Percentiles rank a stretch among this genome's conserved stretches.
These are phyloP conservation scores for Sclerotiophoma versabilis DNA, from an alignment of 2,329 filamentous ascomycete genomes.

Conservation along the genomic window DNA sequence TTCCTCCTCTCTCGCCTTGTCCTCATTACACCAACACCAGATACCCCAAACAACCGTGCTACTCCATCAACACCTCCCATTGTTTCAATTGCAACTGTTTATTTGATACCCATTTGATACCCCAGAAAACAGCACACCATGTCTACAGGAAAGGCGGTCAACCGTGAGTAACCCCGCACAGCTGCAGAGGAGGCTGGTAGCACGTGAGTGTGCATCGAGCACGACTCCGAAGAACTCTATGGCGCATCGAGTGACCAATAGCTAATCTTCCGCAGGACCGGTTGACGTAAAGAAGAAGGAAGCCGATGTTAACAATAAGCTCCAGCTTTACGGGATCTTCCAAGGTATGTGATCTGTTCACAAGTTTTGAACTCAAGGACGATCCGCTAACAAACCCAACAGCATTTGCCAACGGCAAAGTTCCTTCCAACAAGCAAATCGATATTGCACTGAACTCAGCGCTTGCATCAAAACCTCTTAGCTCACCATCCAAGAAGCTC, in stretches of 20 bases:
- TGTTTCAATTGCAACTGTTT: slow-evolving; percentile 34
- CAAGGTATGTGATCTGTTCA: slow-evolving; percentile 57
- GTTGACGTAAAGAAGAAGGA: slow-evolving; percentile 79
- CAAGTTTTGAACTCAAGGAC: not conserved
- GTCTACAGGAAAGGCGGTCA: slow-evolving; percentile 36
- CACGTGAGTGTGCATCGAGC: not conserved
- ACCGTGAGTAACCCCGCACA: slow-evolving; percentile 27
- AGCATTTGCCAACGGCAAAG: slow-evolving; percentile 88
- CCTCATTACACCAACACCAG: slow-evolving; percentile 10
- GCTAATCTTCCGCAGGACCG: slow-evolving; percentile 65
- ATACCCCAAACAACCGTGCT: slow-evolving; percentile 18
- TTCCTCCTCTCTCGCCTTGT: slow-evolving; percentile 15
- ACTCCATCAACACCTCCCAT: slow-evolving; percentile 19
- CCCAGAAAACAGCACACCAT: slow-evolving; percentile 31
- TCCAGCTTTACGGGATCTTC: slow-evolving; percentile 92
- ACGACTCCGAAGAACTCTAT: not conserved
- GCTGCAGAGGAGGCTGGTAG: not conserved
- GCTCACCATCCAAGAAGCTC: slow-evolving; percentile 75
- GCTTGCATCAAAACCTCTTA: slow-evolving; percentile 73
- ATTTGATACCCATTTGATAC: slow-evolving; percentile 44
- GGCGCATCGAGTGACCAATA: not conserved
- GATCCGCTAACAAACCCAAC: slow-evolving; percentile 29
- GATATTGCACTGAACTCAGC: slow-evolving; percentile 93
- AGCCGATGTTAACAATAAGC: slow-evolving; percentile 86
- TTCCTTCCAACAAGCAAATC: slow-evolving; percentile 94